Conservation (phyloP, 2,329 filamentous ascomycete genomes). For the Magnaporthales sp. region DNA sequence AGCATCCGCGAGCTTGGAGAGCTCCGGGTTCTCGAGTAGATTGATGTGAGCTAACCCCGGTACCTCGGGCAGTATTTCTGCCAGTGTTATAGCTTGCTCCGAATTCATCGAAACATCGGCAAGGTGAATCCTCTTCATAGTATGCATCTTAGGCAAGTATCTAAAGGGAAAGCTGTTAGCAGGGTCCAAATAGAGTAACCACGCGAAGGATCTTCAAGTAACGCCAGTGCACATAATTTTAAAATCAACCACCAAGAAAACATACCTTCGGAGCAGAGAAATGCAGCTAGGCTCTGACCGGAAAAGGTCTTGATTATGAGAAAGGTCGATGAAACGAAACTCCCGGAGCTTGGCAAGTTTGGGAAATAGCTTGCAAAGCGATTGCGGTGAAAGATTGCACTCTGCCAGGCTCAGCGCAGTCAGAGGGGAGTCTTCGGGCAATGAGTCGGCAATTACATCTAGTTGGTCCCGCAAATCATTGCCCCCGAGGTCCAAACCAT, state of each 20-base stretch:
- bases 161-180: conserved; percentile 23
- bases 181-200: neutral
- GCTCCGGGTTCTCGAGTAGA: conserved; percentile 70
- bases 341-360: conserved; percentile 59
- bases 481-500: conserved; percentile 81
- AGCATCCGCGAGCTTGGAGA: conserved; percentile 63
- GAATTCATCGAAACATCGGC: conserved; percentile 75
- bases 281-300: conserved; percentile 64
- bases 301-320: conserved; percentile 79
- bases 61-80: conserved; percentile 83
- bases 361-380: conserved; percentile 68
- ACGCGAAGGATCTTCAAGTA: neutral
- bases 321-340: conserved; percentile 85
- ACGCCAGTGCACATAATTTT: too few relatives aligned
- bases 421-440: conserved; percentile 48
- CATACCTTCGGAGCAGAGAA: conserved; percentile 63
- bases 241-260: too few relatives aligned
- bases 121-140: conserved; percentile 78
- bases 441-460: conserved; percentile 40
- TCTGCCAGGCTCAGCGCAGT: conserved; percentile 82
- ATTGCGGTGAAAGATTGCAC: conserved; percentile 68
- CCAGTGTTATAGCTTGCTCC: conserved; percentile 82
- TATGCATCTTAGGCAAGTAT: conserved; percentile 69
- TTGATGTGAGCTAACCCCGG: conserved; percentile 76
- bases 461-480: conserved; percentile 60